Percentiles rank a stretch among this genome's conserved stretches.
phyloP scores from a whole-genome alignment of 2,329 filamentous ascomycete species.

The Hypoxylon sp. region DNA sequence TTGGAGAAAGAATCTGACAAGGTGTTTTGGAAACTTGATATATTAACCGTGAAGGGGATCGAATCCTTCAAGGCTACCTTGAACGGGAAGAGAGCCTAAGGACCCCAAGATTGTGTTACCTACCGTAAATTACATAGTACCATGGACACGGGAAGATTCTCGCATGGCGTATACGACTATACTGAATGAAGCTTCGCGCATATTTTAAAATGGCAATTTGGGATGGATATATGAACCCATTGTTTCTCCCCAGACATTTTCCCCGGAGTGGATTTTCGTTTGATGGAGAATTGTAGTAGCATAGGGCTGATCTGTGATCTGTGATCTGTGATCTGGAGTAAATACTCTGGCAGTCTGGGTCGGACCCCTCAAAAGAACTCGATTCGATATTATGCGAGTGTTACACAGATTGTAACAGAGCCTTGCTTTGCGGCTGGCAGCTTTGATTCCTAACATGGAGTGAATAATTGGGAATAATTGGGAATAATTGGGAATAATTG shows the following conservation, averaged over 20 bases:
- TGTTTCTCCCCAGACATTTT: too few relatives aligned
- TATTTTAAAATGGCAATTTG: constrained; percentile 3
- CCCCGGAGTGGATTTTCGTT: too few relatives aligned
- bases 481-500: constrained; percentile 18
- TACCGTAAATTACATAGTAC: not conserved
- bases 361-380: too few relatives aligned
- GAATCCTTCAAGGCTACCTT: constrained; percentile 36
- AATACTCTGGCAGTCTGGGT: too few relatives aligned
- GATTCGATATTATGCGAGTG: too few relatives aligned
- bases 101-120: constrained; percentile 19
- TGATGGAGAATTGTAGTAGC: not conserved
- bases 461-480: too few relatives aligned
- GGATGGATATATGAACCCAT: not conserved
- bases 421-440: constrained; percentile 27
- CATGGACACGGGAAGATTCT: not conserved
- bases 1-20: constrained; percentile 3
- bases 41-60: constrained; percentile 24
- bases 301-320: constrained; percentile 23
- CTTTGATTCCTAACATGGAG: too few relatives aligned
- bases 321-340: too few relatives aligned
- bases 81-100: constrained; percentile 12
- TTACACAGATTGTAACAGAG: too few relatives aligned
- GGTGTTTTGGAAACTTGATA: constrained; percentile 13
- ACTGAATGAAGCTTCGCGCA: constrained; percentile 17
- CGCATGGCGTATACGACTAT: too few relatives aligned